phyloP scores from a whole-genome alignment of 2,329 filamentous ascomycete genomes.

The Ophiosphaerella narmari region DNA sequence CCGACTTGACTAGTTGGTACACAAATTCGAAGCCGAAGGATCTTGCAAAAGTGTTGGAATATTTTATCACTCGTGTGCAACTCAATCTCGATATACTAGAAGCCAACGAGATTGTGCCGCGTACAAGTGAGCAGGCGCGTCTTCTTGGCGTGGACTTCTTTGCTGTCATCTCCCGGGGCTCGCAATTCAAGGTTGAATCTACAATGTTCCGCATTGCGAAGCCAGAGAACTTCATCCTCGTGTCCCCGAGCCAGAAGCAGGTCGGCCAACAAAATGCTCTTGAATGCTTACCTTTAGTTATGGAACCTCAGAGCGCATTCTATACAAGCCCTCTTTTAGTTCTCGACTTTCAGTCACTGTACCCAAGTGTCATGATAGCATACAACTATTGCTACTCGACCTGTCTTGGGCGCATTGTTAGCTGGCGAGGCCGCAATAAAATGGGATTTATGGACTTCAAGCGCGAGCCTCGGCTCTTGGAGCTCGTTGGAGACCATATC shows the following conservation, averaged over 20 bases:
- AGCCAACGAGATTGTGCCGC: slow-evolving; percentile 81
- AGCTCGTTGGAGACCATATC: slow-evolving; percentile 79
- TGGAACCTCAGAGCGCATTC: slow-evolving; percentile 95
- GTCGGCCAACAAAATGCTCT: slow-evolving; percentile 92
- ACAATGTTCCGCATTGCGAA: slow-evolving; percentile 99
- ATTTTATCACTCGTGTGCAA: slow-evolving; percentile 76
- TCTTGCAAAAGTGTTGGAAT: slow-evolving; percentile 73
- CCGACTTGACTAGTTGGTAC: slow-evolving; percentile 83
- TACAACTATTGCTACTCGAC: slow-evolving; percentile 99
- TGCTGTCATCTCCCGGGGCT: slow-evolving; percentile 91
- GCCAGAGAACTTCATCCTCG: slow-evolving; percentile 88
- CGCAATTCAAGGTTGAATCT: slow-evolving; percentile 98
- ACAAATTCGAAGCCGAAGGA: slow-evolving; percentile 69
- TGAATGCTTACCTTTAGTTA: slow-evolving; percentile 91
- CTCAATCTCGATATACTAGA: slow-evolving; percentile 91
- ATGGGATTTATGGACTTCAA: slow-evolving; percentile 92
- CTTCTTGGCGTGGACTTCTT: slow-evolving; percentile 95
- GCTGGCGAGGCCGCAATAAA: slow-evolving; percentile 90
- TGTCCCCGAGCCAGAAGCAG: slow-evolving; percentile 89
- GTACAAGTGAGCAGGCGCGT: slow-evolving; percentile 92
- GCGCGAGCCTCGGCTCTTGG: slow-evolving; percentile 73
- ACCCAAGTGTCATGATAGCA: slow-evolving; percentile 97
- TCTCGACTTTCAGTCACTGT: slow-evolving; percentile 93
- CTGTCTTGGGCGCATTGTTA: slow-evolving; percentile 81
- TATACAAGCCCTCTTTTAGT: slow-evolving; percentile 90